Evolutionary conservation across 495 filamentous ascomycete species (phyloP), one percentile per base, ranked within the genome.

Genomic region (Penicillium desertorum): DNA sequence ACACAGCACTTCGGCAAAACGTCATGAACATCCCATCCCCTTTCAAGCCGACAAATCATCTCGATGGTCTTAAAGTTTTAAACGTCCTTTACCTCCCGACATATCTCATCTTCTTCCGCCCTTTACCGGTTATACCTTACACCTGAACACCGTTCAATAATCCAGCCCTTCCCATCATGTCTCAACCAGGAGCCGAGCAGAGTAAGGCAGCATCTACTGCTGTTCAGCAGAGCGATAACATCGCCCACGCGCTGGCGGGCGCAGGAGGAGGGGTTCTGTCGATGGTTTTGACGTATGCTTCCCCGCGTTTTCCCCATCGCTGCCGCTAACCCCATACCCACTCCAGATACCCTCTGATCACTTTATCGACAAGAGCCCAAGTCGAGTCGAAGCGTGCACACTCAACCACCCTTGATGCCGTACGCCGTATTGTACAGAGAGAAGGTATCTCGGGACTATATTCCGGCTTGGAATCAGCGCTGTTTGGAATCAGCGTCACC

Each of bases 401-500:
- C 48, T 89, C 90, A 8, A 82, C 85, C 46, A 90, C 91, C 59
- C 80, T 89, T 45, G 83, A 91, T 58, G 90, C 94, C 14, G 82
- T 92, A 54, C 85, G 88, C 50, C 87, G 87, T 60, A 98, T 99
- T 65, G 80, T 99, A 42, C 85, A 91, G 62, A 86, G 94, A 60
- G 95, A 99, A 73, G 94, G 94, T 46, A 76, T 96, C 27, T 75
- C 81, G 0, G 95, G 95, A 14, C 82, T 99, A 4, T 98, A 94
- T 70, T 84, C 92, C 4, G 92, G 92, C 10, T 81, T 96, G 34
- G 87, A 93, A 63, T 92, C 88, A 22, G 94, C 94, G 9, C 80
- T 99, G 5, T 97, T 99, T 71, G 94, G 95, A 63, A 98, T 98
- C 76, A 93, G 88, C 71, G 87, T 99, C 56, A 99, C 94, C 54